Percentiles rank a stretch among this genome's conserved stretches.
Conservation (phyloP, 306 rosid species). For the Glycine tomentella region DNA sequence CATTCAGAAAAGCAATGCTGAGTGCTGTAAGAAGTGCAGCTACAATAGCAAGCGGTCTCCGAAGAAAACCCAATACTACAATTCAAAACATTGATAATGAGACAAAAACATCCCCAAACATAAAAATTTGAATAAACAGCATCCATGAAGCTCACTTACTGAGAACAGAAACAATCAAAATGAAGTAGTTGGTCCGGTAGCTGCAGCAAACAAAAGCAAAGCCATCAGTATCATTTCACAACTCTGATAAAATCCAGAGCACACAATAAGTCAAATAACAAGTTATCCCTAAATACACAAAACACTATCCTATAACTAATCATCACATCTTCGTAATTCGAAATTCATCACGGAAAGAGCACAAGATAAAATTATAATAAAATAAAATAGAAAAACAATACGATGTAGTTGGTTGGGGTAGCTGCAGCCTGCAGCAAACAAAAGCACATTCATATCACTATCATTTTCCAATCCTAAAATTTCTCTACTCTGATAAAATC, state of each 20-base stretch:
- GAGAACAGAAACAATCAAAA: slow-evolving; percentile 79
- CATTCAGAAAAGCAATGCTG: slow-evolving; percentile 91
- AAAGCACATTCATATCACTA: slow-evolving; percentile 16
- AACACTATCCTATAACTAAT: neutral
- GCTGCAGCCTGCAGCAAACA: slow-evolving; percentile 81
- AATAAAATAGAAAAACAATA: slow-evolving; percentile 45
- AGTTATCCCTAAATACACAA: slow-evolving; percentile 2
- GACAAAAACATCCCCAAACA: neutral
- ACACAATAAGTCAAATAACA: slow-evolving; percentile 16
- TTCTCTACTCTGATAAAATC: neutral
- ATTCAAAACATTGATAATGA: slow-evolving; percentile 29
- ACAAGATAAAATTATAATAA: neutral
- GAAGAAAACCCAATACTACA: slow-evolving; percentile 87
- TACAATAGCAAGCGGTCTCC: slow-evolving; percentile 79
- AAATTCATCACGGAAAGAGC: neutral
- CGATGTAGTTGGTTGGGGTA: slow-evolving; percentile 94
- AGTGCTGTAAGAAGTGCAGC: slow-evolving; percentile 90
- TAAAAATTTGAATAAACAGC: slow-evolving; percentile 7
- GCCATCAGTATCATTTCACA: slow-evolving; percentile 19
- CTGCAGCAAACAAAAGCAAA: slow-evolving; percentile 66
- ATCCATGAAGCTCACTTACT: slow-evolving; percentile 60
- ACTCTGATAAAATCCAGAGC: slow-evolving; percentile 33
- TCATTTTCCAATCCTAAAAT: slow-evolving; percentile 29
- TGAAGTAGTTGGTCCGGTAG: slow-evolving; percentile 94
- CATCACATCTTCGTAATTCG: neutral